Evolutionary conservation across 2,329 filamentous ascomycete species (phyloP), one percentile per base, ranked within the genome.

Genomic region (Cytospora piceae): DNA sequence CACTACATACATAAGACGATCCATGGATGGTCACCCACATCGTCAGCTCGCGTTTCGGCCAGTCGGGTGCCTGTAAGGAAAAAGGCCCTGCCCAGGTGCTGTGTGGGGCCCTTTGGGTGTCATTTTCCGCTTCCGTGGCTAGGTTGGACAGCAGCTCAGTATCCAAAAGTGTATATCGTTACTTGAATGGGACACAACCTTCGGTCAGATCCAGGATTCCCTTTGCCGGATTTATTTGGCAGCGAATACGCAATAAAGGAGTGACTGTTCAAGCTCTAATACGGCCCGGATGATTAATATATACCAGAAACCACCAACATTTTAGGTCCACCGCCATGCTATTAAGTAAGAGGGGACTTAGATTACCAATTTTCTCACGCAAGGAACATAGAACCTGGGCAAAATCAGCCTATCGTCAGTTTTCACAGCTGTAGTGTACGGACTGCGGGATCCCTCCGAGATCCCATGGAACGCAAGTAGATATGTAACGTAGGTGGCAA

Each of bases 1-100:
- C n/a, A n/a, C n/a, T n/a, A n/a, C n/a, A n/a, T 49, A 7, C 46
- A 49, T 24, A 14, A 22, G 24, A 49, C 8, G n/a, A 46, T 46
- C 27, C 27, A 29, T 29, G 27, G 20, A 49, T 49, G 46, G 22
- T 49, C 46, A 49, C 46, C 46, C 46, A 24, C 59, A 42, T 29
- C 39, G 27, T 55, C 53, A 63, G 61, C 61, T 63, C 61, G 61
- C 53, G 17, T 57, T 51, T 52, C 14, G 53, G 37, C 61, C 61
- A 63, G 61, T 63, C 61, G 61, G 61, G 53, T 17, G 61, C 31
- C 54, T 53, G 53, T 34, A 34, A n/a, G 53, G 12, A 15, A 20
- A 9, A 24, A n/a, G n/a, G 15, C 39, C 39, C 11, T 22, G 46
- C 22, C 27, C 27, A 29, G 27, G 27, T 29, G 27, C 27, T 29